Conservation (phyloP, 768 basidiomycete species). For the Cystoderma amianthinum region DNA sequence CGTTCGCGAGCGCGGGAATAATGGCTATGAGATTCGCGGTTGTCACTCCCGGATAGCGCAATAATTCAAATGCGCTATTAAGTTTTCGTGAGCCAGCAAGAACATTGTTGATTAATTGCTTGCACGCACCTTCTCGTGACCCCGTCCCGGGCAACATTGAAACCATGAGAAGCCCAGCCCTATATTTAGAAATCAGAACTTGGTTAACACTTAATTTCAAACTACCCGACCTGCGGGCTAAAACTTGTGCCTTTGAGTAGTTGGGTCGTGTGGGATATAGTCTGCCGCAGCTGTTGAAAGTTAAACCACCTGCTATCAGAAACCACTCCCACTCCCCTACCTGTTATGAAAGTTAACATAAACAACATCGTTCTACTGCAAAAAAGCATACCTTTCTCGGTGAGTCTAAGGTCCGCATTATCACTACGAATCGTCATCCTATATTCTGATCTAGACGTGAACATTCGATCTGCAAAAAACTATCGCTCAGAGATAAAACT, state of each 20-base stretch:
- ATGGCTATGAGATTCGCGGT: slow-evolving; percentile 29
- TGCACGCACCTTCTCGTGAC: slow-evolving; percentile 29
- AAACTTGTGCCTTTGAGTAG: slow-evolving; percentile 26
- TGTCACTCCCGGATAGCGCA: slow-evolving; percentile 52
- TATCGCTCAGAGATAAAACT: no score
- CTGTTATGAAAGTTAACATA: slow-evolving; percentile 15
- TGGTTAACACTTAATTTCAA: background rate
- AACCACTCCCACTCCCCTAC: slow-evolving; percentile 34
- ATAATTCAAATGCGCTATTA: slow-evolving; percentile 67
- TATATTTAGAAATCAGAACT: slow-evolving; percentile 5
- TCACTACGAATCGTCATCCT: slow-evolving; percentile 84
- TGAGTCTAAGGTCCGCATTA: slow-evolving; percentile 82
- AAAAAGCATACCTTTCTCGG: slow-evolving; percentile 52
- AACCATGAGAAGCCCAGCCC: slow-evolving; percentile 34
- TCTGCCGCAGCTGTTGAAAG: slow-evolving; percentile 23
- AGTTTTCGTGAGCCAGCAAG: background rate
- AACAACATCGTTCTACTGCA: background rate
- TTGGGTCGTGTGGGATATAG: slow-evolving; percentile 26
- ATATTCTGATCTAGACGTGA: slow-evolving; percentile 87
- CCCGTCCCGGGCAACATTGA: slow-evolving; percentile 39
- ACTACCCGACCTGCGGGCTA: slow-evolving; percentile 33
- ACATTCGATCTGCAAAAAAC: slow-evolving; percentile 79
- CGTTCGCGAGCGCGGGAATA: slow-evolving; percentile 41
- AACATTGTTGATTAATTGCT: background rate
- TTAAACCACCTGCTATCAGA: slow-evolving; percentile 35